These are phyloP conservation scores for Gossypium gossypioides DNA, from an alignment of 441 rosid genomes.

Conservation along the genomic window DNA sequence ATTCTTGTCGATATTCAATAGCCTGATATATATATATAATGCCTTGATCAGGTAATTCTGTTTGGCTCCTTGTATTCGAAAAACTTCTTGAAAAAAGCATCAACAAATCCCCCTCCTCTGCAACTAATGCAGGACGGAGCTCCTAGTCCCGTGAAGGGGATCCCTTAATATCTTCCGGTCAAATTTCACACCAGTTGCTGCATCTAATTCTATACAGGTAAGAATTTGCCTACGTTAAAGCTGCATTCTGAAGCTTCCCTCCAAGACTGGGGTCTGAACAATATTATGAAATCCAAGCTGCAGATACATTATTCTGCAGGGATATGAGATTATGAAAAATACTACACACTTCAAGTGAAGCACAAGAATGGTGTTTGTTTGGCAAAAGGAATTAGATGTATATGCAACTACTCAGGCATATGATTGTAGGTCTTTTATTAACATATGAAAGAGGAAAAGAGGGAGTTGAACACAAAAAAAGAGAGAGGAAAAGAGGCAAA, in stretches of 20 bases:
- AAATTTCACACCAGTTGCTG: slow-evolving; percentile 10
- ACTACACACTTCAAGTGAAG: background rate
- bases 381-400: slow-evolving; percentile 2
- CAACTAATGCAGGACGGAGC: slow-evolving; percentile 34
- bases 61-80: slow-evolving; percentile 62
- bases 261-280: background rate
- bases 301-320: slow-evolving; percentile 16
- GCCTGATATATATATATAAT: slow-evolving; percentile 11
- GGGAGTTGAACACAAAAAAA: background rate
- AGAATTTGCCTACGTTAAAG: slow-evolving; percentile 4
- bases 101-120: slow-evolving; percentile 29
- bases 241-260: slow-evolving; percentile 5
- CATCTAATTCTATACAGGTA: slow-evolving; percentile 12
- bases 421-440: background rate
- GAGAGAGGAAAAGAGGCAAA: background rate
- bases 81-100: slow-evolving; percentile 35
- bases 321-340: slow-evolving; percentile 11
- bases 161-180: slow-evolving; percentile 19
- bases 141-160: slow-evolving; percentile 30
- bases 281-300: background rate
- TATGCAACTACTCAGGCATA: slow-evolving; percentile 7
- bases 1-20: slow-evolving; percentile 3
- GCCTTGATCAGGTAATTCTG: slow-evolving; percentile 44
- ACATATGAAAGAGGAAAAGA: background rate
- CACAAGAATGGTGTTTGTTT: background rate